phyloP scores from a whole-genome alignment of 805 yeast genomes.

The Brettanomyces custersianus region DNA sequence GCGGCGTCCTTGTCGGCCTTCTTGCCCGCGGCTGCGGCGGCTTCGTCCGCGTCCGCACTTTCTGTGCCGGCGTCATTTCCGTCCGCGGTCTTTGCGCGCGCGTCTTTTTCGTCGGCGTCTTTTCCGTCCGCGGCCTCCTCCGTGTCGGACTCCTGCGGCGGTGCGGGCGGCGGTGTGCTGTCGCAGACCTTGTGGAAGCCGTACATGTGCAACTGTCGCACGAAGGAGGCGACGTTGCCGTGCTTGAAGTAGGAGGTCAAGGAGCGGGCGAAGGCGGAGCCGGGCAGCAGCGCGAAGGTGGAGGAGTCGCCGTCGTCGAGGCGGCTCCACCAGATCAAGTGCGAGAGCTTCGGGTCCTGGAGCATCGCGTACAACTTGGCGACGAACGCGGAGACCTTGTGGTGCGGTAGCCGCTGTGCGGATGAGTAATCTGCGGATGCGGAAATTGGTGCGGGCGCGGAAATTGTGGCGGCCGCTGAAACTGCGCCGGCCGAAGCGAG shows the following conservation, averaged over 20 bases:
- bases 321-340: conserved; percentile 59
- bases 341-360: conserved; percentile 41
- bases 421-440: neutral
- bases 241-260: conserved; percentile 70
- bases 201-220: conserved; percentile 73
- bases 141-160: conserved; percentile 4
- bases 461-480: neutral
- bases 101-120: conserved; percentile 11
- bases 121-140: conserved; percentile 14
- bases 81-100: conserved; percentile 12
- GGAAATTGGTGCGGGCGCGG: neutral
- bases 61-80: conserved; percentile 6
- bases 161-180: conserved; percentile 14
- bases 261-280: conserved; percentile 50
- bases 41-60: neutral
- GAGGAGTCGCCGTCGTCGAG: conserved; percentile 30
- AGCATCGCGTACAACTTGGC: conserved; percentile 58
- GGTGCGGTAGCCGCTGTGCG: conserved; percentile 4
- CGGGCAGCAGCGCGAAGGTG: conserved; percentile 58
- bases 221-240: conserved; percentile 71
- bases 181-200: conserved; percentile 71
- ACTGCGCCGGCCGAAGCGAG: neutral
- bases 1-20: conserved; percentile 8
- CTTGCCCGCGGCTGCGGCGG: neutral
- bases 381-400: conserved; percentile 53